These are phyloP conservation scores for Adansonia digitata DNA, from an alignment of 345 rosid species.

Conservation along the genomic window DNA sequence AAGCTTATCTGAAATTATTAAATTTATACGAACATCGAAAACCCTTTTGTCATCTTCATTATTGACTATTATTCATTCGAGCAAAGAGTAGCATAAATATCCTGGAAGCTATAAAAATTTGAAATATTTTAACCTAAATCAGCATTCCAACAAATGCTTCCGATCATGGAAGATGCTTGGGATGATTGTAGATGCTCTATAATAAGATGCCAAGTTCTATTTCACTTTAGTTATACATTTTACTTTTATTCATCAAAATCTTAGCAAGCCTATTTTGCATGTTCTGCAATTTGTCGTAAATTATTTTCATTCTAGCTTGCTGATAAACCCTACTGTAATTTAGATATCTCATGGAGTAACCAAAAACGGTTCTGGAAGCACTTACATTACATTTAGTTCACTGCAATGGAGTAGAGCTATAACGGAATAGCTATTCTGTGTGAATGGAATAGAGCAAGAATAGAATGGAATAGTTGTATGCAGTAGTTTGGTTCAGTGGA, in stretches of 20 bases:
- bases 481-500: no score
- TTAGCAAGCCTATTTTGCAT: not conserved
- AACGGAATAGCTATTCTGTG: no score
- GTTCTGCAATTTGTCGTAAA: not conserved
- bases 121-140: not conserved
- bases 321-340: not conserved
- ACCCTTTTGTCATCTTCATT: not conserved
- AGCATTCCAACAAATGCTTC: not conserved
- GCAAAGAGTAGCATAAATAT: not conserved
- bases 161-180: not conserved
- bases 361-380: constrained; percentile 1
- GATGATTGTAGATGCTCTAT: not conserved
- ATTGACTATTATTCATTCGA: not conserved
- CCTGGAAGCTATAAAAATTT: not conserved
- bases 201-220: not conserved
- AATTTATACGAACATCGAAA: not conserved
- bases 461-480: no score
- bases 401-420: no score
- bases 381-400: no score
- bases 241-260: not conserved
- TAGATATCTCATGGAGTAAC: not conserved
- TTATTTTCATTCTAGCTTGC: not conserved
- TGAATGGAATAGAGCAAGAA: no score
- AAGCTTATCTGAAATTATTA: no score
- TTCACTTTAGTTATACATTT: not conserved